A percentile compares a stretch with the other conserved stretches of the same genome.
phyloP scores from a whole-genome alignment of 768 basidiomycete genomes.

The Hypholoma fasciculare region DNA sequence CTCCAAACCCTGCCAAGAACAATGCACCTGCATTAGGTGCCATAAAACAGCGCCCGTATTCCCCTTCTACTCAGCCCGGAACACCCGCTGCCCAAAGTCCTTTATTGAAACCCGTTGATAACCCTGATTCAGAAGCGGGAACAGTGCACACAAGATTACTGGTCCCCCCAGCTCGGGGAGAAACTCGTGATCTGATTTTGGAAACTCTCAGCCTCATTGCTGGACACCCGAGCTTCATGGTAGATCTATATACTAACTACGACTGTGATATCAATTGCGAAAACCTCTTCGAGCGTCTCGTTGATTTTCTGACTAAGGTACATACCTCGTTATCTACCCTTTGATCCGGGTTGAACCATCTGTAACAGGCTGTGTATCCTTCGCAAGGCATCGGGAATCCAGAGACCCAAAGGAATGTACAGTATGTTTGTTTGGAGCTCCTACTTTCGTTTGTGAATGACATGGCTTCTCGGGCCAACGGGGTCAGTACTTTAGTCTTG shows the following conservation, averaged over 20 bases:
- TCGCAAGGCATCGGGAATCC: slow-evolving; percentile 54
- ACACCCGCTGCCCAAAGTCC: slow-evolving; percentile 43
- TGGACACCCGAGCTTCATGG: slow-evolving; percentile 88
- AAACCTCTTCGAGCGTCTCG: slow-evolving; percentile 88
- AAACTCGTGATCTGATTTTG: slow-evolving; percentile 86
- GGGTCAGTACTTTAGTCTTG: slow-evolving; percentile 31
- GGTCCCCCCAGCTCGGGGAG: slow-evolving; percentile 78
- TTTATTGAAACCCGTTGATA: slow-evolving; percentile 40
- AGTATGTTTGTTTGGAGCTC: slow-evolving; percentile 86
- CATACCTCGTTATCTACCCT: neutral
- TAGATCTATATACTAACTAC: slow-evolving; percentile 94
- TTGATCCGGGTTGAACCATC: slow-evolving; percentile 3
- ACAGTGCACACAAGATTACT: slow-evolving; percentile 55
- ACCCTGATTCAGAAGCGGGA: slow-evolving; percentile 37
- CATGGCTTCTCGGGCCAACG: slow-evolving; percentile 69
- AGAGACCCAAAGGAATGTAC: slow-evolving; percentile 73
- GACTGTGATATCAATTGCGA: slow-evolving; percentile 97
- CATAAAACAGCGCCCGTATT: slow-evolving; percentile 33
- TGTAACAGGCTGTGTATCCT: slow-evolving; percentile 75
- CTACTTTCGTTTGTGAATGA: slow-evolving; percentile 84
- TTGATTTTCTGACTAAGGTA: slow-evolving; percentile 89
- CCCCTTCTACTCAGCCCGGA: slow-evolving; percentile 52
- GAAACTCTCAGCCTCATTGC: slow-evolving; percentile 85
- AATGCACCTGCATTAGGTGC: slow-evolving; percentile 15
- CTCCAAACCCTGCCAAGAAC: slow-evolving; percentile 25